Percentiles rank a stretch among this genome's conserved stretches.
Conservation (phyloP, 495 filamentous ascomycete species). For the Pyrenula aspistea region DNA sequence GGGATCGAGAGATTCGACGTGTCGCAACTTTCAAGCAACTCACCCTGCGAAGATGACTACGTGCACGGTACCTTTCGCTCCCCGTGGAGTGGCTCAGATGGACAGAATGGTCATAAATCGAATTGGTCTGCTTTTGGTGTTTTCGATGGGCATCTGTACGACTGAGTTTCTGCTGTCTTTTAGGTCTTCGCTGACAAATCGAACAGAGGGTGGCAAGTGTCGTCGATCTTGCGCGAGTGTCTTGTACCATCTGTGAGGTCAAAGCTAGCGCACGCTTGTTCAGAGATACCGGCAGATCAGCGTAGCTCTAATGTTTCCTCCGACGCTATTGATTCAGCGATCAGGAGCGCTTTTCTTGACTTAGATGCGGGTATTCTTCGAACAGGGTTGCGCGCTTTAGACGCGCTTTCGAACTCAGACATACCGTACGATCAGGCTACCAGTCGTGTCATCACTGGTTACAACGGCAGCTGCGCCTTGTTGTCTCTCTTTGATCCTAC, state of each 20-base stretch:
- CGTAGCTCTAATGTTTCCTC: slow-evolving; percentile 2
- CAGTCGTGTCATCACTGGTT: slow-evolving; percentile 25
- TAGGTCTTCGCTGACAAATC: not conserved
- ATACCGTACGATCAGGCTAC: slow-evolving; percentile 19
- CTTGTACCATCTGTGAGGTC: slow-evolving; percentile 28
- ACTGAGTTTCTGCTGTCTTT: no score
- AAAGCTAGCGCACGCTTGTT: slow-evolving; percentile 15
- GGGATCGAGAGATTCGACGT: slow-evolving; percentile 32
- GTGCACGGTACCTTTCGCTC: slow-evolving; percentile 30
- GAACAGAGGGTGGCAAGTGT: slow-evolving; percentile 25
- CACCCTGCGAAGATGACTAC: slow-evolving; percentile 34
- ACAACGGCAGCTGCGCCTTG: slow-evolving; percentile 48
- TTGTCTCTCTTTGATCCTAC: slow-evolving; percentile 39
- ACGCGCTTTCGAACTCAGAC: slow-evolving; percentile 11
- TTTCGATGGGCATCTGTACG: slow-evolving; percentile 35
- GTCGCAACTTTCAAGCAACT: slow-evolving; percentile 31
- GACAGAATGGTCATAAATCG: not conserved
- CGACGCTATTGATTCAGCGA: slow-evolving; percentile 23
- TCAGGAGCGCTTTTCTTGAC: slow-evolving; percentile 32
- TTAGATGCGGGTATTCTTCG: slow-evolving; percentile 40
- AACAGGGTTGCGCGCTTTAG: slow-evolving; percentile 20
- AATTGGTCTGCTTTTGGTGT: slow-evolving; percentile 36
- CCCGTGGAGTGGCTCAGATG: slow-evolving; percentile 17
- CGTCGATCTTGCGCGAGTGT: slow-evolving; percentile 23
- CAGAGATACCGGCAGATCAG: slow-evolving; percentile 3